Base-by-base conservation (phyloP, 2,329 filamentous ascomycete genomes). In the Colletotrichum sojae region DNA sequence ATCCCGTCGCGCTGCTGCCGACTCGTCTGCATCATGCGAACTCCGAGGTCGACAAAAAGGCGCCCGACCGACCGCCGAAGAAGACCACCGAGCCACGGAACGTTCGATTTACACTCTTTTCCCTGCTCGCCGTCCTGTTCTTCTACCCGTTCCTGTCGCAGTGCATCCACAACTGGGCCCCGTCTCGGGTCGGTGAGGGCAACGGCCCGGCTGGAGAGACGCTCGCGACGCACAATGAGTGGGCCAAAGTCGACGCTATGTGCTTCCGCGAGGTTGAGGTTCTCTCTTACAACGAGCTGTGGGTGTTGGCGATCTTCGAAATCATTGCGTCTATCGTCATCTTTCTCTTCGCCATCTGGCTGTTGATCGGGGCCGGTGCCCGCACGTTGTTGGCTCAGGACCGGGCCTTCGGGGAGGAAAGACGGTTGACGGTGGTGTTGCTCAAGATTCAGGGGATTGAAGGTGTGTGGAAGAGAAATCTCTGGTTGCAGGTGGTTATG, bases 131-230 rank as follows among this genome's bases (percentile, higher is more conserved):
- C 6, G 60, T 69, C 2, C 15, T 75, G 4, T 75, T 72, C 1
- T 75, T 75, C 36, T 74, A 74, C 25, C 72, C 73, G 0, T 77
- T 77, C 18, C 22, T 77, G 6, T 75, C 73, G 3, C 70, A 71
- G 49, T 75, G 74, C 13, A 70, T 77, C 1, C 70, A 74, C 46
- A 60, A 65, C 2, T 75, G 73, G 45, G 70, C 66, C 0, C 53
- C 55, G 8, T 57, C 63, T 6, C 64, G 54, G 1, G 71, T 74
- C 9, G 73, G 73, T 0, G 43, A 71, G 20, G 58, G 69, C 0
- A 31, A 70, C 2, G 59, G 31, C 22, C 39, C 62, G 0, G 46
- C 15, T 1, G 63, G 63, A 6, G 40, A 52, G 13, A 53, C 63
- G 2, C 13, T 53, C 6, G 36, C 20, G 10, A 53, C 46, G 3